These are phyloP conservation scores for Leccinum uliginosum DNA, from an alignment of 768 basidiomycete genomes.

Conservation along the genomic window DNA sequence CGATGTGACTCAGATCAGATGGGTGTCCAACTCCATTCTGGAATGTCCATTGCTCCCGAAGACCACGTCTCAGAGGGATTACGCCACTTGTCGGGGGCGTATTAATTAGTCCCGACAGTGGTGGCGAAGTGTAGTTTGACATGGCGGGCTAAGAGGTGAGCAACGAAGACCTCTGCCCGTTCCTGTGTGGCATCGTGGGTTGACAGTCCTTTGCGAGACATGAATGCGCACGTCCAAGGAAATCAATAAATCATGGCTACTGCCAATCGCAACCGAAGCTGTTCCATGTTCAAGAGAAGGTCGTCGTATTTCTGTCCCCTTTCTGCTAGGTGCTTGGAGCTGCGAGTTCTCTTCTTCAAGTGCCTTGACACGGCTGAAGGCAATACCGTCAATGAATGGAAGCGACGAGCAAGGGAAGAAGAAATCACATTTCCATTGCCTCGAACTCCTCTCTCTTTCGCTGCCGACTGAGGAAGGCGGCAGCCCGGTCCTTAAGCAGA, in stretches of 20 bases:
- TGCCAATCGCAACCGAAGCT: constrained; percentile 60
- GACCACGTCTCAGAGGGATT: constrained; percentile 42
- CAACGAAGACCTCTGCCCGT: constrained; percentile 16
- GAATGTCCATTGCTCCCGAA: constrained; percentile 52
- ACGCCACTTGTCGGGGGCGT: constrained; percentile 33
- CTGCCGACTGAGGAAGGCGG: constrained; percentile 87
- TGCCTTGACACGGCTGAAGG: constrained; percentile 70
- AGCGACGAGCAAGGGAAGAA: constrained; percentile 4
- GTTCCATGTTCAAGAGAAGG: constrained; percentile 58
- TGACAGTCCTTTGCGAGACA: constrained; percentile 40
- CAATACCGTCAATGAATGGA: constrained; percentile 17
- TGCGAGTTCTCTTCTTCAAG: constrained; percentile 81
- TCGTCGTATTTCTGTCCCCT: constrained; percentile 36
- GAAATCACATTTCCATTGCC: constrained; percentile 80
- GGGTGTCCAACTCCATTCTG: constrained; percentile 22
- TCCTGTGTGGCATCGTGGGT: constrained; percentile 9
- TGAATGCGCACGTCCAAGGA: constrained; percentile 76
- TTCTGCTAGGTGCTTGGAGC: constrained; percentile 57
- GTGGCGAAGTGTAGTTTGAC: constrained; percentile 27
- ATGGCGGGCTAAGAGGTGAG: constrained; percentile 26
- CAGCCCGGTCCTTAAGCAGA: constrained; percentile 88
- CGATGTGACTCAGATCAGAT: constrained; percentile 18
- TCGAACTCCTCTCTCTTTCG: constrained; percentile 92
- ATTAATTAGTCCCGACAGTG: constrained; percentile 36
- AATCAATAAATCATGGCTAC: constrained; percentile 61